Percentiles rank a stretch among this genome's conserved stretches.
Evolutionary conservation across 2,329 filamentous ascomycete genomes (phyloP).

Genomic region (Emmonsia crescens): DNA sequence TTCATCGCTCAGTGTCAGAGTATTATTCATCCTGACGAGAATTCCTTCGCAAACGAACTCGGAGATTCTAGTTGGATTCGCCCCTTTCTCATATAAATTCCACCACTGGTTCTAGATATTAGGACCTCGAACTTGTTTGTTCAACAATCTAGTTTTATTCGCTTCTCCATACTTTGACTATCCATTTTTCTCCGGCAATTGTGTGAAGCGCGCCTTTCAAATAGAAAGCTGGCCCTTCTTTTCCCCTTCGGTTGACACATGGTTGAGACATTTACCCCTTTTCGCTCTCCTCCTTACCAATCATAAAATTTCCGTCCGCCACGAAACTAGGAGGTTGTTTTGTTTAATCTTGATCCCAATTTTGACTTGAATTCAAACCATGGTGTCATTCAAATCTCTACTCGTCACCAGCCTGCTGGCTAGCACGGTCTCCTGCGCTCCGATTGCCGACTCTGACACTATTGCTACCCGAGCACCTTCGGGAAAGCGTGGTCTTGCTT

Average conservation of each 20-base stretch:
- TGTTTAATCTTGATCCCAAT: neutral
- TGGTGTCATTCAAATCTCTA: constrained; percentile 27
- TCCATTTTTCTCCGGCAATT: too few relatives aligned
- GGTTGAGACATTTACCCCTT: too few relatives aligned
- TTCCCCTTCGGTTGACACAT: too few relatives aligned
- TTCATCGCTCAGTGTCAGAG: neutral
- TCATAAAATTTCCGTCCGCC: neutral
- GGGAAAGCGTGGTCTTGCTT: constrained; percentile 27
- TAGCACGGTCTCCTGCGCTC: constrained; percentile 24
- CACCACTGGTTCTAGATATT: too few relatives aligned
- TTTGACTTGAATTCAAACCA: constrained; percentile 15
- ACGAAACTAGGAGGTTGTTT: neutral
- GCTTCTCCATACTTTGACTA: too few relatives aligned
- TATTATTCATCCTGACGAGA: neutral
- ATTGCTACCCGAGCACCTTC: neutral
- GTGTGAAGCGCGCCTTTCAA: too few relatives aligned
- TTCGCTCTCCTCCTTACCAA: constrained; percentile 18
- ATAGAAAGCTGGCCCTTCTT: too few relatives aligned
- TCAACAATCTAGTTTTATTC: too few relatives aligned
- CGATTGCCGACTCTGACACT: constrained; percentile 10
- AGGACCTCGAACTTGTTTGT: too few relatives aligned
- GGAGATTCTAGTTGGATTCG: neutral
- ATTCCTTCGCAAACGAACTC: neutral
- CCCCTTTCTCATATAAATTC: constrained; percentile 11
- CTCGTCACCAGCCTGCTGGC: constrained; percentile 26